These are phyloP conservation scores for Colletotrichum euphorbiae DNA, from an alignment of 2,329 filamentous ascomycete genomes.

Conservation along the genomic window DNA sequence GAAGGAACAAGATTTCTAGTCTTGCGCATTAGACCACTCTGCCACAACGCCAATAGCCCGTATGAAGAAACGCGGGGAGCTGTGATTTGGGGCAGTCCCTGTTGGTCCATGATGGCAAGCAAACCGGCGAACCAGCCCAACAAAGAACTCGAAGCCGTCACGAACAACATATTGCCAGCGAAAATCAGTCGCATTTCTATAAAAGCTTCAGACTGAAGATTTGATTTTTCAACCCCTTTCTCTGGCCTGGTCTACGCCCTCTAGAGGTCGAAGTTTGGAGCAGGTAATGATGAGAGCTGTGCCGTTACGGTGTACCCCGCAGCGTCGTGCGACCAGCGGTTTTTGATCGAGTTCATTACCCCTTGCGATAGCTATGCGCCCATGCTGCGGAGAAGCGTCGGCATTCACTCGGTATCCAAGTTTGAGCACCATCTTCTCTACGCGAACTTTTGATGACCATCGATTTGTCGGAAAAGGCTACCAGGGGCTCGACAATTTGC, in stretches of 20 bases:
- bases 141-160: too few relatives aligned
- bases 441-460: not conserved
- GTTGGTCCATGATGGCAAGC: too few relatives aligned
- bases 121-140: too few relatives aligned
- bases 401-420: slow-evolving; percentile 28
- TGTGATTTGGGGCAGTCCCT: too few relatives aligned
- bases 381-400: slow-evolving; percentile 32
- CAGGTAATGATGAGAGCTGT: slow-evolving; percentile 1
- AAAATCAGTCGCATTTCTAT: too few relatives aligned
- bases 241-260: too few relatives aligned
- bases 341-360: slow-evolving; percentile 20
- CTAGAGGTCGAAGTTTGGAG: slow-evolving; percentile 9
- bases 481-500: not conserved
- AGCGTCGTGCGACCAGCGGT: slow-evolving; percentile 15
- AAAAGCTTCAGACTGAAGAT: too few relatives aligned
- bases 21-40: slow-evolving; percentile 34
- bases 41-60: slow-evolving; percentile 9
- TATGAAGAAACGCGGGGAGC: too few relatives aligned
- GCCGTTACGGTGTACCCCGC: slow-evolving; percentile 27
- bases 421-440: not conserved
- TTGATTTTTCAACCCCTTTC: too few relatives aligned
- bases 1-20: slow-evolving; percentile 34
- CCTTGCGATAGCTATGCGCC: slow-evolving; percentile 14
- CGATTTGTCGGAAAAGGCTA: not conserved
- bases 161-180: too few relatives aligned